A percentile compares a stretch with the other conserved stretches of the same genome.
Evolutionary conservation across 2,329 filamentous ascomycete genomes (phyloP).

Genomic region (Scopulariopsis brevicaulis): DNA sequence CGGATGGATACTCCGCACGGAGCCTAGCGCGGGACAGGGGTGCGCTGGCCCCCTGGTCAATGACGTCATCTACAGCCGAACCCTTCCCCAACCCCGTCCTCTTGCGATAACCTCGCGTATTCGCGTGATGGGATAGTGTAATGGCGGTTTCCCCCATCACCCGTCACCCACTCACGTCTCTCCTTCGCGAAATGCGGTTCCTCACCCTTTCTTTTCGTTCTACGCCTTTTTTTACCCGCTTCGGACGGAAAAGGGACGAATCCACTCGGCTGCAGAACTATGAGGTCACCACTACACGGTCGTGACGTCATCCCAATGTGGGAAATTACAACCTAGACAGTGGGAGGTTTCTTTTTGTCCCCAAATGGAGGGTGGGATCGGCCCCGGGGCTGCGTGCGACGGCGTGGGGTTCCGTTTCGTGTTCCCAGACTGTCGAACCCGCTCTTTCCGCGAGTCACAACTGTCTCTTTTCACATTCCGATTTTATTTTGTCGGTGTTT

Average conservation of each 20-base stretch:
- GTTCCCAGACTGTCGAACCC: no score
- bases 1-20: not conserved
- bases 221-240: not conserved
- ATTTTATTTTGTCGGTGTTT: no score
- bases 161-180: not conserved
- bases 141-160: not conserved
- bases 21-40: not conserved
- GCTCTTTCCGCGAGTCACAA: no score
- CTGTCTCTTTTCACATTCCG: no score
- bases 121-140: not conserved
- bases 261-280: not conserved
- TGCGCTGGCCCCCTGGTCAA: not conserved
- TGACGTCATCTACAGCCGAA: not conserved
- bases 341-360: not conserved
- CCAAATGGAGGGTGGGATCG: slow-evolving; percentile 1
- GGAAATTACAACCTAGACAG: slow-evolving; percentile 1
- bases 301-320: not conserved
- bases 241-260: not conserved
- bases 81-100: not conserved
- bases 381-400: not conserved
- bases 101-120: not conserved
- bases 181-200: no score
- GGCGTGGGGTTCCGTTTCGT: no score
- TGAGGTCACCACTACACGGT: slow-evolving; percentile 1
- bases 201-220: no score